Evolutionary conservation across 75 land plant genomes (phyloP), one percentile per base, ranked within the genome.

Genomic region (Sequoiadendron giganteum): DNA sequence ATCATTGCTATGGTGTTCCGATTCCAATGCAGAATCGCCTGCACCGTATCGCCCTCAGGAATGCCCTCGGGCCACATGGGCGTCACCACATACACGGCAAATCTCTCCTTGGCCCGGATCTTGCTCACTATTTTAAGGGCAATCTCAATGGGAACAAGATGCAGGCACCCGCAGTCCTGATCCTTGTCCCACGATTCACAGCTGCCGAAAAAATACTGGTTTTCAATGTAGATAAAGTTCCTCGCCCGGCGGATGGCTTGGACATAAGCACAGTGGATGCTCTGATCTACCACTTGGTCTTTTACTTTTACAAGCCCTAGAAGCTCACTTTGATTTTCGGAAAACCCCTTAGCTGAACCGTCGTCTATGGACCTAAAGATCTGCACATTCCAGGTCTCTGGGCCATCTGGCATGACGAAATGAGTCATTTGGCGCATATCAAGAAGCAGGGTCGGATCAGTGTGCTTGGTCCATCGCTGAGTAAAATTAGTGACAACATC

Each of bases 51-150:
- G 55, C 97, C 92, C 72, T 94, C 97, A 7, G 99, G 96, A n/a
- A 89, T 81, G 1, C 97, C 99, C 85, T 95, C 99, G 0, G 99
- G 99, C 97, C 97, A 95, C 99, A 97, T 95, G 5, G 97, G 99
- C 6, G 92, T 91, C 52, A 97, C 89, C 0, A 97, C 79, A 87
- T 97, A 97, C 73, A 91, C 95, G 1, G 92, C 89, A 81, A 97
- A 97, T 36, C 94, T 84, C 90, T 95, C 95, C 68, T 89, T 91
- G 0, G 93, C 94, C 43, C 86, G 91, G 68, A 97, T 97, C 89
- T 97, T 97, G 84, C 92, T 94, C 3, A 86, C 94, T 1, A 95
- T 86, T 89, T 95, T 97, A 0, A 93, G 88, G 10, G 99, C 94
- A 43, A 97, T 90, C 91, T 97, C 99, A 10, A 92, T 86, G 3